Evolutionary conservation across 1,284 basidiomycete species (phyloP).

Genomic region (Papiliotrema nemorosa): DNA sequence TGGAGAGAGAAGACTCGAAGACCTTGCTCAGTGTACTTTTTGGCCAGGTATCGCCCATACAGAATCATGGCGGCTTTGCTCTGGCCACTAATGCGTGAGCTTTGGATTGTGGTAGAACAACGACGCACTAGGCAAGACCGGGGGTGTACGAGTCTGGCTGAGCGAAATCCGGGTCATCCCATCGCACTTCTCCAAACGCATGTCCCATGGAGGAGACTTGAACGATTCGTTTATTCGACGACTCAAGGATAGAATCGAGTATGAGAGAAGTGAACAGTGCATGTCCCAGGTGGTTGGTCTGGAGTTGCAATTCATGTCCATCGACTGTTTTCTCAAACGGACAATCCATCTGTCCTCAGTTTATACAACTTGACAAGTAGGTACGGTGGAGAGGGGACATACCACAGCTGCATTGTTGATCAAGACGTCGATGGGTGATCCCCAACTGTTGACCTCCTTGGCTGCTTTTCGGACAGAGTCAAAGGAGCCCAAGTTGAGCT

Average conservation of each 20-base stretch:
- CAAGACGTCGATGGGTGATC: constrained; percentile 20
- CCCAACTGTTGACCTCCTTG: not conserved
- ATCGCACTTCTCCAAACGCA: constrained; percentile 7
- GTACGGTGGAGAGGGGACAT: not conserved
- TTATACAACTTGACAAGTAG: too few species aligned
- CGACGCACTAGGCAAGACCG: constrained; percentile 10
- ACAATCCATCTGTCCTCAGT: constrained; percentile 16
- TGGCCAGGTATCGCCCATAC: constrained; percentile 7
- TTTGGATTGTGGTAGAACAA: too few species aligned
- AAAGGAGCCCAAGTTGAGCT: constrained; percentile 14
- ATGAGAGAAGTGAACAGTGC: constrained; percentile 28
- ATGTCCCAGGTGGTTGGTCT: constrained; percentile 32
- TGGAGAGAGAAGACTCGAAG: constrained; percentile 12
- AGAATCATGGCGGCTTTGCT: constrained; percentile 17
- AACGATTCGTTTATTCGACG: constrained; percentile 12
- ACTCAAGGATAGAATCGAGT: constrained; percentile 7
- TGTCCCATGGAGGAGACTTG: constrained; percentile 11
- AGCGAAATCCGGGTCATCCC: constrained; percentile 14
- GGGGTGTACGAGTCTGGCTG: too few species aligned
- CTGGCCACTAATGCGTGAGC: constrained; percentile 10
- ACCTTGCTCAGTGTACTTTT: constrained; percentile 10
- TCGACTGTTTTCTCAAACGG: constrained; percentile 20
- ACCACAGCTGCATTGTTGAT: constrained; percentile 33
- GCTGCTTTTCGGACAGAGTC: constrained; percentile 8
- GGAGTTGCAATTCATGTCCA: constrained; percentile 34